phyloP scores from a whole-genome alignment of 169 alveolate genomes.

The Cryptosporidium sp. region DNA sequence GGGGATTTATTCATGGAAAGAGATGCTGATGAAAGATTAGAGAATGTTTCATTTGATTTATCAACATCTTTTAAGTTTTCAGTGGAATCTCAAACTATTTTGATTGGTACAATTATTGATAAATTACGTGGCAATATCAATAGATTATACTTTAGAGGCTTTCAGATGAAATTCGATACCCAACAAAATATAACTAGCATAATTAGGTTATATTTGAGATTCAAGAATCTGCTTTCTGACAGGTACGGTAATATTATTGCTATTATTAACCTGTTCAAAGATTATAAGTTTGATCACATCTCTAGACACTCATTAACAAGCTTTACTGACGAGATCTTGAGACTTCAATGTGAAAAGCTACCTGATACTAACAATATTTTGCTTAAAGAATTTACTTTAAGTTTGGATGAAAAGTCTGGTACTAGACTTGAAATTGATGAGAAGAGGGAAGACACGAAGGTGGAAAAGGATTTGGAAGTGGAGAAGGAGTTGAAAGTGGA shows the following conservation, averaged over 20 bases:
- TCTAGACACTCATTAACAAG: conserved; percentile 62
- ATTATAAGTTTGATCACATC: conserved; percentile 45
- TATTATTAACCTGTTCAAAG: conserved; percentile 43
- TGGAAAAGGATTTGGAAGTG: neutral
- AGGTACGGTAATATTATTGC: conserved; percentile 46
- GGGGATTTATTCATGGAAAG: neutral
- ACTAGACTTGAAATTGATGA: neutral
- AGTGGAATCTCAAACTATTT: conserved; percentile 55
- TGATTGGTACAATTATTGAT: conserved; percentile 59
- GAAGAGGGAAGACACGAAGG: neutral
- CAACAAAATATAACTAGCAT: conserved; percentile 53
- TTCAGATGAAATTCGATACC: conserved; percentile 68
- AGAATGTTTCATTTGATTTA: conserved; percentile 39
- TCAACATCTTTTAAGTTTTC: conserved; percentile 39
- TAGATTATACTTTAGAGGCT: conserved; percentile 60
- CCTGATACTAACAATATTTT: conserved; percentile 57
- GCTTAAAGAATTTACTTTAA: conserved; percentile 59
- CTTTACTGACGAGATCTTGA: conserved; percentile 62
- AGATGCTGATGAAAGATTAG: neutral
- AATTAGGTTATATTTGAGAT: conserved; percentile 22
- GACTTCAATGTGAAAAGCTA: conserved; percentile 45
- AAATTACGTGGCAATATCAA: conserved; percentile 33
- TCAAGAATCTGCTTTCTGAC: conserved; percentile 31
- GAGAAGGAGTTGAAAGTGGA: neutral
- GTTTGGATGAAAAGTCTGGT: conserved; percentile 4